Evolutionary conservation across 805 yeast species (phyloP).

Genomic region (Cyberlindnera galapagoensis): DNA sequence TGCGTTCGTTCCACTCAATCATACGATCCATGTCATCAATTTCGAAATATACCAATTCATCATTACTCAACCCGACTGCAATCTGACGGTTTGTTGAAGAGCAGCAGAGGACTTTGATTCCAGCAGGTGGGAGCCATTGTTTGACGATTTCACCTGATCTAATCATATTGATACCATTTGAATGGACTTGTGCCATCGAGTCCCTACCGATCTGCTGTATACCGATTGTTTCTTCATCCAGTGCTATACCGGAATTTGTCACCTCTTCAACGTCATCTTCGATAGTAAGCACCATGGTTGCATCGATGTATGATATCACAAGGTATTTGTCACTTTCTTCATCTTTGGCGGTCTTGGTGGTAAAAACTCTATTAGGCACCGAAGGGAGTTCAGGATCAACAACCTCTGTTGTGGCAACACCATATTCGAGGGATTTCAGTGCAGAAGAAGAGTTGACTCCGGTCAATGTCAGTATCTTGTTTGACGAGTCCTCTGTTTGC

Average conservation of each 20-base stretch:
- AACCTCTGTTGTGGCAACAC: conserved; percentile 52
- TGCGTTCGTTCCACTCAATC: conserved; percentile 60
- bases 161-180: conserved; percentile 62
- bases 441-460: conserved; percentile 41
- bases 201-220: conserved; percentile 60
- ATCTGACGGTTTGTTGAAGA: conserved; percentile 64
- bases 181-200: conserved; percentile 67
- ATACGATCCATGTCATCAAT: conserved; percentile 57
- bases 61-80: conserved; percentile 61
- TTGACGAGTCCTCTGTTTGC: conserved; percentile 25
- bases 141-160: conserved; percentile 16
- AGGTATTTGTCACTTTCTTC: conserved; percentile 56
- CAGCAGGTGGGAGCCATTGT: conserved; percentile 84
- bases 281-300: conserved; percentile 67
- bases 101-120: conserved; percentile 54
- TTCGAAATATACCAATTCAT: conserved; percentile 80
- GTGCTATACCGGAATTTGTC: conserved; percentile 53
- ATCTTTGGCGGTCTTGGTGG: conserved; percentile 41
- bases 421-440: conserved; percentile 45
- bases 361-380: conserved; percentile 54
- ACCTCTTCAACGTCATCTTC: conserved; percentile 80
- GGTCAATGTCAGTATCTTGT: conserved; percentile 34
- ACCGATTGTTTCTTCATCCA: conserved; percentile 54
- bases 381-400: conserved; percentile 76
- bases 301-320: conserved; percentile 55